Conservation (phyloP, 208 protist species). For the Wallacemonas sp. region DNA sequence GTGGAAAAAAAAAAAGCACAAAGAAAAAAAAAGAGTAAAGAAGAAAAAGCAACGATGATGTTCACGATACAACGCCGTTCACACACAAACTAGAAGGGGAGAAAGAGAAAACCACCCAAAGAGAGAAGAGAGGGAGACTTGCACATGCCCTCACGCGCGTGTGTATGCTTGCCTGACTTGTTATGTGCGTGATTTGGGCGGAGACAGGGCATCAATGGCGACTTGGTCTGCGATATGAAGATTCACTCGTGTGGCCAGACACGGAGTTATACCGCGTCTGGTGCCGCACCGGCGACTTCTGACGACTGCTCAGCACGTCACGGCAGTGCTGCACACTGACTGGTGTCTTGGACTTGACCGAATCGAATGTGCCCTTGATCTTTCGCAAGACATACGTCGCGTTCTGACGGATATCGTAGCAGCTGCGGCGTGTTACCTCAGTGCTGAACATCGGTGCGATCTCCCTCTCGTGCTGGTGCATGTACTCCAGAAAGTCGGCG, state of each 20-base stretch:
- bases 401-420: conserved; percentile 45
- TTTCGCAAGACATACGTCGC: conserved; percentile 46
- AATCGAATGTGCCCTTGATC: conserved; percentile 53
- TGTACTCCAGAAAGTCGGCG: conserved; percentile 43
- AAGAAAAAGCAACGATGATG: conserved; percentile 16
- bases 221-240: background rate
- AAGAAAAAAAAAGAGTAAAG: conserved; percentile 16
- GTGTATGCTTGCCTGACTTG: background rate
- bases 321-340: conserved; percentile 29
- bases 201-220: background rate
- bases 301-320: conserved; percentile 36
- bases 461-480: conserved; percentile 38
- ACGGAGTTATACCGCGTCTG: conserved; percentile 21
- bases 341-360: conserved; percentile 39
- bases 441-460: conserved; percentile 48
- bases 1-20: background rate
- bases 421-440: conserved; percentile 28
- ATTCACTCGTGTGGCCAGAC: conserved; percentile 1
- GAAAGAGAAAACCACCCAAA: background rate
- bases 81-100: background rate
- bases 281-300: conserved; percentile 3
- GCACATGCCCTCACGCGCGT: background rate
- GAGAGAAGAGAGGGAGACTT: background rate
- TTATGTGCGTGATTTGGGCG: background rate
- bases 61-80: background rate